Percentiles rank a stretch among this genome's conserved stretches.
Conservation (phyloP, 2,329 filamentous ascomycete genomes). For the Ramularia collo-cygni region DNA sequence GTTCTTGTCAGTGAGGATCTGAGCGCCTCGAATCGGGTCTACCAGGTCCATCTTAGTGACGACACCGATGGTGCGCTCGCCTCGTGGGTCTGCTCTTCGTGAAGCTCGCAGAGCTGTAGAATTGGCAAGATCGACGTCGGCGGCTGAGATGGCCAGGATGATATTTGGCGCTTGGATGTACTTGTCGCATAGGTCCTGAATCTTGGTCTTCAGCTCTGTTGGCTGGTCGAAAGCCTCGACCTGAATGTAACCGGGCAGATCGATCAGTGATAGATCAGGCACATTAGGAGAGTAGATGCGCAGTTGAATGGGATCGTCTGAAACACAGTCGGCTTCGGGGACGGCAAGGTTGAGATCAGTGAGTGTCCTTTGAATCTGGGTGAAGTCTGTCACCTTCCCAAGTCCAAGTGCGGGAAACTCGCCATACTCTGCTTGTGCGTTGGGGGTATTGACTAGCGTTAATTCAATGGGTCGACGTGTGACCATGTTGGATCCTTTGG, state of each 20-base stretch:
- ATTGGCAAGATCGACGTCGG: slow-evolving; percentile 94
- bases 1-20: slow-evolving; percentile 79
- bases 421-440: slow-evolving; percentile 80
- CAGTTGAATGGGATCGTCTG: slow-evolving; percentile 92
- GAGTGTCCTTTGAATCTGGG: slow-evolving; percentile 82
- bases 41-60: slow-evolving; percentile 99
- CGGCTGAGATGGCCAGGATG: slow-evolving; percentile 93
- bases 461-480: slow-evolving; percentile 92
- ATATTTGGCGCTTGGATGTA: slow-evolving; percentile 96
- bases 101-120: slow-evolving; percentile 88
- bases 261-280: slow-evolving; percentile 90
- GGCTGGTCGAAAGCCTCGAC: slow-evolving; percentile 89
- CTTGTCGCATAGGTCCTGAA: slow-evolving; percentile 92
- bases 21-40: slow-evolving; percentile 68
- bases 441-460: slow-evolving; percentile 90
- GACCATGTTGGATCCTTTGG: slow-evolving; percentile 98
- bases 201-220: slow-evolving; percentile 86
- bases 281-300: slow-evolving; percentile 94
- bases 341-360: slow-evolving; percentile 94
- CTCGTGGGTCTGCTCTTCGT: slow-evolving; percentile 83
- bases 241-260: slow-evolving; percentile 95
- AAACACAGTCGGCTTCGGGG: slow-evolving; percentile 83
- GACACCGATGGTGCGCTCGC: slow-evolving; percentile 96
- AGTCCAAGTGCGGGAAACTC: slow-evolving; percentile 91
- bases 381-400: slow-evolving; percentile 85